phyloP scores from a whole-genome alignment of 129 eudicot species.

The Flaveria ramosissima region DNA sequence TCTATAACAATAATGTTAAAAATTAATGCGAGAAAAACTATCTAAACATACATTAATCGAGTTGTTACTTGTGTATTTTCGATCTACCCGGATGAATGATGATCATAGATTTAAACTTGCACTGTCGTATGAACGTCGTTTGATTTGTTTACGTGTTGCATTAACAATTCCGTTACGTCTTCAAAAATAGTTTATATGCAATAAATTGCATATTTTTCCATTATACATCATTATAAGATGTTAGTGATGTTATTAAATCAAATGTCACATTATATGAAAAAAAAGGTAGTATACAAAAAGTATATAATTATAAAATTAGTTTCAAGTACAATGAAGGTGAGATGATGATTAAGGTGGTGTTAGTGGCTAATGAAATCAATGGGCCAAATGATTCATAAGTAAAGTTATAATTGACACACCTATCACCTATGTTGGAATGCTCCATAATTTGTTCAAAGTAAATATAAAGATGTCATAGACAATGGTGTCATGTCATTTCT shows the following conservation, averaged over 20 bases:
- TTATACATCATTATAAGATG: neutral
- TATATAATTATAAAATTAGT: neutral
- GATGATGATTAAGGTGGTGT: conserved; percentile 32
- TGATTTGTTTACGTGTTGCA: too few species aligned
- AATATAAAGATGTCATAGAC: conserved; percentile 24
- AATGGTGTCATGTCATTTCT: conserved; percentile 42
- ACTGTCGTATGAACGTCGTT: too few species aligned
- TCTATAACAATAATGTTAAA: neutral
- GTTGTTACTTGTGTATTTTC: neutral
- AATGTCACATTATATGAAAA: neutral
- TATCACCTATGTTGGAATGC: conserved; percentile 33
- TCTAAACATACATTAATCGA: neutral
- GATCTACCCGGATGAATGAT: too few species aligned
- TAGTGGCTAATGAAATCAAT: conserved; percentile 31
- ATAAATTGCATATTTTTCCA: neutral
- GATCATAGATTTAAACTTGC: too few species aligned
- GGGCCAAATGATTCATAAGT: conserved; percentile 29
- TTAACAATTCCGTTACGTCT: too few species aligned
- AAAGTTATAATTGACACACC: conserved; percentile 32
- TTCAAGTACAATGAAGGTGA: conserved; percentile 33
- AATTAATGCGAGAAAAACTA: neutral
- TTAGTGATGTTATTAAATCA: neutral
- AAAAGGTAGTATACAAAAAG: neutral
- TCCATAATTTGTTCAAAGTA: conserved; percentile 32
- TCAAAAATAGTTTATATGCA: neutral